Evolutionary conservation across 2,329 filamentous ascomycete species (phyloP), one percentile per base, ranked within the genome.

Genomic region (Lachnellula arida): DNA sequence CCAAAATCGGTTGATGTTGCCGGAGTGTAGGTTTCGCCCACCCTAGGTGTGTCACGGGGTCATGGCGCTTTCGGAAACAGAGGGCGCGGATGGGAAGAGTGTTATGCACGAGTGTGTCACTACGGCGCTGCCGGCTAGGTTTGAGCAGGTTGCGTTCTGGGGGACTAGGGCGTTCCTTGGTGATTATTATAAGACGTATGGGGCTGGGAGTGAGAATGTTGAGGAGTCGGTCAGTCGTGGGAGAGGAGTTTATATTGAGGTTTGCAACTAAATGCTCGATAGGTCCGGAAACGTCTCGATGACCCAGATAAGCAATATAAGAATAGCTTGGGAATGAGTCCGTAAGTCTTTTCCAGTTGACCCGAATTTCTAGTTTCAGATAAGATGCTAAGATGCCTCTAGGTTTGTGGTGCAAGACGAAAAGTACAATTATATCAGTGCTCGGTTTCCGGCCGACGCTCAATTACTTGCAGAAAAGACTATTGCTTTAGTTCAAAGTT

Each of bases 161-260:
- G 71, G 72, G 3, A 81, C 79, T 3, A 69, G 76, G 39, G 66
- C 69, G 2, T 75, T 79, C 43, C 64, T 81, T 12, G 79, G 78
- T 3, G 79, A 81, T 54, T 81, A 81, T 60, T 81, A 81, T 65
- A 81, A 81, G 72, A 81, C 78, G 2, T 81, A 79, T 54, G 79
- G 79, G 1, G 74, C 74, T 3, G 74, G 77, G 0, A 78, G 75
- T 56, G 76, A 77, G 35, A 72, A 76, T 56, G 76, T 79, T 3
- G 76, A 81, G 60, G 68, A 71, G 5, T 71, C 73, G 43, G 78
- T 79, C 62, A 66, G 74, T 65, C 4, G 19, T 25, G 35, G 7
- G 19, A 35, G 17, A 2, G 19, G 19, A 19, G 19, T 19, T 22
- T 43, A 9, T n/a, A 11, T 7, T 35, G 9, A 12, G 39, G 28